Conservation (phyloP, 495 filamentous ascomycete species). For the Penicillium egyptiacum region DNA sequence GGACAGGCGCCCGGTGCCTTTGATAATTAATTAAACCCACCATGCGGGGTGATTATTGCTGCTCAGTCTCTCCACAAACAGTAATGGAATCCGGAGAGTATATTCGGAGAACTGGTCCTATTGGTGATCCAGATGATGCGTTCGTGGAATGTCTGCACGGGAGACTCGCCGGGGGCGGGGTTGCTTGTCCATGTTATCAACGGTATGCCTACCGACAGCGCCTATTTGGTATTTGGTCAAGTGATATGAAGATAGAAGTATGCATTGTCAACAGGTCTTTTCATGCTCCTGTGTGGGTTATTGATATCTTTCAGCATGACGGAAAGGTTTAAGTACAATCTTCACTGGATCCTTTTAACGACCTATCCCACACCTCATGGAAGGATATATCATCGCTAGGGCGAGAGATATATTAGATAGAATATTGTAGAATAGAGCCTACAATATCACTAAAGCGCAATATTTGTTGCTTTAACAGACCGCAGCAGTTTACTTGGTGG, state of each 20-base stretch:
- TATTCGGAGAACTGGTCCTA: not conserved
- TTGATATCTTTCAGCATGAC: not conserved
- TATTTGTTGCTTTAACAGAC: not conserved
- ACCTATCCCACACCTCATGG: not conserved
- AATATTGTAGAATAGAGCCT: not conserved
- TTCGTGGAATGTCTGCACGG: slow-evolving; percentile 6
- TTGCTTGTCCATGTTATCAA: slow-evolving; percentile 5
- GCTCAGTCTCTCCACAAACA: not conserved
- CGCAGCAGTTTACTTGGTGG: not conserved
- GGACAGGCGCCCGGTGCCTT: slow-evolving; percentile 7
- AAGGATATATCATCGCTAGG: not conserved
- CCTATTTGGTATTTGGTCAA: not conserved
- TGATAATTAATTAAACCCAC: not conserved
- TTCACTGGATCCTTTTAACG: not conserved
- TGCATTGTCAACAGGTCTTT: not conserved
- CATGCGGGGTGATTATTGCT: slow-evolving; percentile 6
- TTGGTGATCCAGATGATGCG: slow-evolving; percentile 1
- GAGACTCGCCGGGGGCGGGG: slow-evolving; percentile 11
- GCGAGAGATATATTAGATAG: not conserved
- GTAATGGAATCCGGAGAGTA: not conserved
- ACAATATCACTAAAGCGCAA: not conserved
- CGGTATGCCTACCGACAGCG: slow-evolving; percentile 10
- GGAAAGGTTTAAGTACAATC: not conserved
- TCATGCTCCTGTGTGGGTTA: not conserved
- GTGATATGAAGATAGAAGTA: not conserved